Evolutionary conservation across 352 stramenopile genomes (phyloP), one percentile per base, ranked within the genome.

Genomic region (Globisporangium okanoganense): DNA sequence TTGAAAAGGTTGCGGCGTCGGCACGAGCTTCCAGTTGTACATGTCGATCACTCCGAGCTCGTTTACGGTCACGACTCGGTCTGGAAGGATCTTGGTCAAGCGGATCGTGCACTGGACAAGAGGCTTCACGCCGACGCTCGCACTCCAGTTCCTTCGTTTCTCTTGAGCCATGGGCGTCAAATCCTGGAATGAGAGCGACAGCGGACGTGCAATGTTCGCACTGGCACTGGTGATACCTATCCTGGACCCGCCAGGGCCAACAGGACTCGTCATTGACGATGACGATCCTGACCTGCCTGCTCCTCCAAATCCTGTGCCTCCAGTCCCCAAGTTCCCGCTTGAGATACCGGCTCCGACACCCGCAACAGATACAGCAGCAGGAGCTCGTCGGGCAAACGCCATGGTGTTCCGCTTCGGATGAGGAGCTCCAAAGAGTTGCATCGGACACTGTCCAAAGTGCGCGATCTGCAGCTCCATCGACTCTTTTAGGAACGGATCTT

Each of bases 371-470:
- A 56, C 60, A 6, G 40, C 35, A 51, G 57, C 52, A 44, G 67
- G 56, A 31, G 53, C 71, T 31, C 59, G 52, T 53, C 51, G 49
- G 22, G 45, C 71, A 41, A 76, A 72, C 8, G 67, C 63, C 1
- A 50, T 41, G n/a, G 67, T 63, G 47, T 76, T 72, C 24, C 90
- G 78, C 22, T 79, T 78, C 3, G 85, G 88, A 49, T 97, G 92
- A 8, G 84, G 72, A 8, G 65, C 78, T 13, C 62, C 68, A 49
- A 98, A 98, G 9, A 98, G 77, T 63, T 99, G 97, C 81, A 97
- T 96, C 1, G 97, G 97, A 44, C 94, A 99, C 71, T 99, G 97
- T 3, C 98, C 98, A 75, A 99, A 99, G 73, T 99, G 97, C 4
- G 94, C 92, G 59, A 99, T 99, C 77, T 99, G 97, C 38, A 98